Base-by-base conservation (phyloP, 257 asterid species). In the Coffea canephora region DNA sequence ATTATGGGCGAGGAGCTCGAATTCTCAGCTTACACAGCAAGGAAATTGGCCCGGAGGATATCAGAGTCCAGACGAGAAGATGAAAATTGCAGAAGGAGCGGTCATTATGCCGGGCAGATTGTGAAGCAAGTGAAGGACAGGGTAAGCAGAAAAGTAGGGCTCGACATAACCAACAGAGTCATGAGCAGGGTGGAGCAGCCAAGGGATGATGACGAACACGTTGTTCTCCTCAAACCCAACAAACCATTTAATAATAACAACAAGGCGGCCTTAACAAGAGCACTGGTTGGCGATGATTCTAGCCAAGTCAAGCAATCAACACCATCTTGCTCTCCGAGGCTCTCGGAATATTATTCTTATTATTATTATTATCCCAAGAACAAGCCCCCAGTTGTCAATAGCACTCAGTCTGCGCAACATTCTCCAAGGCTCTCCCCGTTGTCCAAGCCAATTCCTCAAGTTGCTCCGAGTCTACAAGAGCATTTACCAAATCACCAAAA, bases 81-180 rank as follows among this genome's bases (percentile, higher is more conserved):
- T 66, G 88, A 88, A 9, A 87, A 87, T 79, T 85, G 69, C 54
- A 85, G 86, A 41, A 84, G 89, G 52, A 85, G 93, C 7, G 80
- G 90, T 69, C 84, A 87, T 8, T 90, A 87, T 69, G 94, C 94
- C 0, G 88, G 83, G 81, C 96, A 90, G 81, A 87, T 91, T 55
- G 90, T 91, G 87, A 90, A 88, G 84, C 96, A 91, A 81, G 86
- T 91, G 11, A 88, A 83, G 70, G 95, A 90, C 52, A 90, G 81
- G 13, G 93, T 88, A 6, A 80, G 88, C 84, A 88, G 91, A 71
- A 93, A 87, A 86, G 90, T 83, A 71, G 95, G 92, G 16, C 79
- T 48, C 12, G 98, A 93, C 77, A 89, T 92, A 61, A 92, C 97
- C 46, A 93, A 91, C 87, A 77, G 82, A 1, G 61, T 69, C 75